Evolutionary conservation across 1,139 yeast species (phyloP), one percentile per base, ranked within the genome.

Genomic region (Lodderomyces pseudojiufengensis): DNA sequence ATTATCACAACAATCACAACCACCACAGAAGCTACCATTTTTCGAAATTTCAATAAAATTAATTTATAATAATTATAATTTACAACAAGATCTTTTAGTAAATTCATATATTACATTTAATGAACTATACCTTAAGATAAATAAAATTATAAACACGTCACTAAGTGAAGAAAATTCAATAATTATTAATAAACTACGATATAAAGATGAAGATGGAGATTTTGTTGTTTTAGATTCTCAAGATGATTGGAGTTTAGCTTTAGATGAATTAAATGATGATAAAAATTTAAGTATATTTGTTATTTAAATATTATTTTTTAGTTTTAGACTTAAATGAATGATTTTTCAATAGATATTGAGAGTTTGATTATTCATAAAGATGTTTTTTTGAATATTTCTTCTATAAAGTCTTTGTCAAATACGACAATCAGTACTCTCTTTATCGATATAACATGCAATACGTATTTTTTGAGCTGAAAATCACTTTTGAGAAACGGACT

Each of bases 201-300:
- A 88, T 54, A 81, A 80, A 55, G 98, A 92, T 60, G 98, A 92
- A 59, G 98, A 92, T 56, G 97, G 95, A 13, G 98, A 92, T 57
- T 84, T 79, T 57, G 95, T 92, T 33, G 80, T 85, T 36, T 78
- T 92, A 63, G 87, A 81, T 50, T 78, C 90, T 29, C 85, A 84
- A 45, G 97, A 90, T 39, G 76, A 92, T 56, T 76, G 81, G 82
- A 51, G 52, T 20, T 65, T 76, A 43, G 80, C 80, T 3, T 60
- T 71, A 37, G 80, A 74, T 43, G 71, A 73, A 74, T 55, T 74
- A 27, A 71, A 68, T 20, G 62, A 56, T 24, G 67, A 63, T 40
- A 59, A 62, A 24, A 54, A 50, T 25, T 56, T 69, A 44, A 67
- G 69, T 4, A 63, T 69, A 20, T 66, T 73, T 72, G 73, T 57